phyloP scores from a whole-genome alignment of 164 flowering plant species.

The Houttuynia cordata region DNA sequence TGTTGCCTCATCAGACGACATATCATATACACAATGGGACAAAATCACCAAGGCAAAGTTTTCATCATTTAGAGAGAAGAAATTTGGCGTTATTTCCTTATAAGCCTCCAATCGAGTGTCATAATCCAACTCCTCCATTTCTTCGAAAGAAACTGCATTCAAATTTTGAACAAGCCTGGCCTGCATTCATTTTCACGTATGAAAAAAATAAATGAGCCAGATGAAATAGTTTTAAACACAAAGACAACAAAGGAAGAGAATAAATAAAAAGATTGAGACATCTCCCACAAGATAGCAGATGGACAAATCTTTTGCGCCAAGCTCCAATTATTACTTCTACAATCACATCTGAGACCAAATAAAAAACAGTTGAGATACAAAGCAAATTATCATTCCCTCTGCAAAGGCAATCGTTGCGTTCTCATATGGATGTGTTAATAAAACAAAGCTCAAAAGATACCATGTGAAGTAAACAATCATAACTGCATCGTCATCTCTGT shows the following conservation, averaged over 20 bases:
- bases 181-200: constrained; percentile 26
- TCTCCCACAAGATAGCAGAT: constrained; percentile 44
- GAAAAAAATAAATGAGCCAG: background rate
- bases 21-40: constrained; percentile 68
- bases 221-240: constrained; percentile 1
- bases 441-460: too few species aligned
- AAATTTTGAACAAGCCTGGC: constrained; percentile 50
- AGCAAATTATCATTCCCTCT: too few species aligned
- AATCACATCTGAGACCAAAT: too few species aligned
- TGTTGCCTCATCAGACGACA: constrained; percentile 62
- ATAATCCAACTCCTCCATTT: constrained; percentile 64
- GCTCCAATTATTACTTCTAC: too few species aligned
- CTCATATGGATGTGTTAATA: too few species aligned
- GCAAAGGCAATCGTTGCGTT: too few species aligned
- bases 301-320: constrained; percentile 48
- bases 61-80: constrained; percentile 27
- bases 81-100: constrained; percentile 34
- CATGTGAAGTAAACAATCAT: too few species aligned
- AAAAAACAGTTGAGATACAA: too few species aligned
- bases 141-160: constrained; percentile 57
- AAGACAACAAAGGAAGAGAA: background rate
- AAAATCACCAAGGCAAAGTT: constrained; percentile 54
- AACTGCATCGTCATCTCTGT: too few species aligned
- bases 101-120: constrained; percentile 58
- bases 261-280: too few species aligned